Percentiles rank a stretch among this genome's conserved stretches.
Conservation (phyloP, 441 rosid genomes). For the Omphalea diandra region DNA sequence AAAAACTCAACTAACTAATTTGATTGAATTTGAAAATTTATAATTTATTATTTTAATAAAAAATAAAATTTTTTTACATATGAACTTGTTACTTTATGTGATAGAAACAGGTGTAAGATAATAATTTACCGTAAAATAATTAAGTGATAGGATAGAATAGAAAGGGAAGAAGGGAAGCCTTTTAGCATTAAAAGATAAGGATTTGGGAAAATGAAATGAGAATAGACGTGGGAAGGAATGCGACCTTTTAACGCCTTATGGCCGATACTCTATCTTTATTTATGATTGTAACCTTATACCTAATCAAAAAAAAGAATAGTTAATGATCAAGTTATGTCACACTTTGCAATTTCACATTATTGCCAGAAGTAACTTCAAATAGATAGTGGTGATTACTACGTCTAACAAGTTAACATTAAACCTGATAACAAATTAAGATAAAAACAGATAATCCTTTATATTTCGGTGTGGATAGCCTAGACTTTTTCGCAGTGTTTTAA, state of each 20-base stretch:
- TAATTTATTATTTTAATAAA: too few species aligned
- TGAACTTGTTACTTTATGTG: too few species aligned
- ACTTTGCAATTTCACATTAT: not conserved
- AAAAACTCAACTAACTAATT: too few species aligned
- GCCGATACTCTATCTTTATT: not conserved
- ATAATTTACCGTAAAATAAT: too few species aligned
- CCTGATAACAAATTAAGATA: too few species aligned
- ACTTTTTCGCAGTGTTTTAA: too few species aligned
- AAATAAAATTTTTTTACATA: too few species aligned
- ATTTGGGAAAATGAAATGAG: not conserved
- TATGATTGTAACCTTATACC: conserved; percentile 6
- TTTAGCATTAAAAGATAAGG: not conserved
- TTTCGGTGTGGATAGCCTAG: too few species aligned
- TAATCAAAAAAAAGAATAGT: not conserved
- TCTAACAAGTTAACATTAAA: not conserved
- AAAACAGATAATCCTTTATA: too few species aligned
- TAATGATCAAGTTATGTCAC: not conserved
- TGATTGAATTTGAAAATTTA: too few species aligned
- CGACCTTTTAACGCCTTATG: not conserved
- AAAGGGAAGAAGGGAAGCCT: not conserved
- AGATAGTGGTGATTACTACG: not conserved
- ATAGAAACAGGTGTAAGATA: too few species aligned
- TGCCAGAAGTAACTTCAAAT: not conserved
- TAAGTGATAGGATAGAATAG: too few species aligned
- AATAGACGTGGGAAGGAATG: not conserved